Conservation (phyloP, 768 basidiomycete species). For the Tricholoma terreum region DNA sequence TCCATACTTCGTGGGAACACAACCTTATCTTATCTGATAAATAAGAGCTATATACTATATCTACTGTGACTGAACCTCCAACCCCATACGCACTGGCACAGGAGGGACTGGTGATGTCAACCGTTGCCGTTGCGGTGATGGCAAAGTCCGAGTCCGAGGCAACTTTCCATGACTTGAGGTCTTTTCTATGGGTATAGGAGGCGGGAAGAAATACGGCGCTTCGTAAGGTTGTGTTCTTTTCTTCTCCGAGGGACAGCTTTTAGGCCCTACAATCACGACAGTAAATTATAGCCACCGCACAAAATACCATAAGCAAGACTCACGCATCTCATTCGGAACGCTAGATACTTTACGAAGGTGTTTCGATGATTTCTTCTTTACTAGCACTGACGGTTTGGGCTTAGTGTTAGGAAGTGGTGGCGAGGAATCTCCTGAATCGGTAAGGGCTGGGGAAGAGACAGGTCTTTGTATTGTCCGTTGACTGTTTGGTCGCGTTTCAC, state of each 20-base stretch:
- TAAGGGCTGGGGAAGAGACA: conserved; percentile 28
- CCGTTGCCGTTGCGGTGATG: conserved; percentile 1
- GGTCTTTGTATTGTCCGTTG: conserved; percentile 21
- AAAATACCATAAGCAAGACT: not conserved
- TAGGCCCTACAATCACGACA: not conserved
- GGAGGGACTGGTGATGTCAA: conserved; percentile 5
- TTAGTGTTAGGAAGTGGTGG: conserved; percentile 1
- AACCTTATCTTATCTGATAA: conserved; percentile 20
- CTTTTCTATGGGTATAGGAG: conserved; percentile 32
- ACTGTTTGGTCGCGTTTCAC: conserved; percentile 23
- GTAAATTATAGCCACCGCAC: conserved; percentile 4
- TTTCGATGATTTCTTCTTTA: conserved; percentile 14
- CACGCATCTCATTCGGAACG: conserved; percentile 5
- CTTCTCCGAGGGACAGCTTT: conserved; percentile 21
- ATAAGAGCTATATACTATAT: not conserved
- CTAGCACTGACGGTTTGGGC: conserved; percentile 6
- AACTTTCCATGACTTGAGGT: conserved; percentile 15
- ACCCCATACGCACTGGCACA: not conserved
- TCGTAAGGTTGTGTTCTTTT: conserved; percentile 59
- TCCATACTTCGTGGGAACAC: conserved; percentile 12
- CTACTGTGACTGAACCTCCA: not conserved
- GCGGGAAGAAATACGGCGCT: conserved; percentile 59
- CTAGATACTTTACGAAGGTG: conserved; percentile 20
- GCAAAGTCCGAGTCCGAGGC: conserved; percentile 19
- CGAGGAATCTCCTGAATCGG: conserved; percentile 9